These are phyloP conservation scores for Monosporozyma solicola DNA, from an alignment of 805 yeast genomes.

Conservation along the genomic window DNA sequence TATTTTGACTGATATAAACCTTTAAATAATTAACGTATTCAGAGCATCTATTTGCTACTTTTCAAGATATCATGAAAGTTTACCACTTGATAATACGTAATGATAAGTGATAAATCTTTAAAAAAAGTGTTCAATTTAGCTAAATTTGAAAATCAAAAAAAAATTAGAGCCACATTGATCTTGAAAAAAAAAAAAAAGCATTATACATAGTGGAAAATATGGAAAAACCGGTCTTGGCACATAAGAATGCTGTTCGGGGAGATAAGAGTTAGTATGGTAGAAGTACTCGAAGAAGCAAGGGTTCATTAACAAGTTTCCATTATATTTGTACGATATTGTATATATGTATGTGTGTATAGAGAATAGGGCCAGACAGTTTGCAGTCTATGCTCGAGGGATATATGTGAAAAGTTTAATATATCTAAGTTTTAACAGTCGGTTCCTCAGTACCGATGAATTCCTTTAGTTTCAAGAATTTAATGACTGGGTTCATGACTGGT, in stretches of 20 bases:
- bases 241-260: not conserved
- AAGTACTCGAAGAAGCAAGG: not conserved
- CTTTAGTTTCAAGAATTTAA: slow-evolving; percentile 61
- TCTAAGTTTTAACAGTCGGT: slow-evolving; percentile 60
- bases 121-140: not conserved
- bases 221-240: not conserved
- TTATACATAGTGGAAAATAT: not conserved
- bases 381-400: not conserved
- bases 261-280: not conserved
- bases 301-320: not conserved
- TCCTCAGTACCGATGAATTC: slow-evolving; percentile 70
- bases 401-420: not conserved
- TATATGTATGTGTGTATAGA: not conserved
- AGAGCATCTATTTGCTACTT: not conserved
- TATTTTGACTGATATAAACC: not conserved
- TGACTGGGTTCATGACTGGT: slow-evolving; percentile 52
- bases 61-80: not conserved
- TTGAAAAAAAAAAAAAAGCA: not conserved
- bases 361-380: not conserved
- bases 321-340: not conserved
- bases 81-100: not conserved
- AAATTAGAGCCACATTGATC: not conserved
- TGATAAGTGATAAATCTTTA: not conserved
- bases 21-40: not conserved
- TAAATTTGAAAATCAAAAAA: not conserved